A percentile compares a stretch with the other conserved stretches of the same genome.
phyloP scores from a whole-genome alignment of 2,329 filamentous ascomycete species.

The Phoma sp. region DNA sequence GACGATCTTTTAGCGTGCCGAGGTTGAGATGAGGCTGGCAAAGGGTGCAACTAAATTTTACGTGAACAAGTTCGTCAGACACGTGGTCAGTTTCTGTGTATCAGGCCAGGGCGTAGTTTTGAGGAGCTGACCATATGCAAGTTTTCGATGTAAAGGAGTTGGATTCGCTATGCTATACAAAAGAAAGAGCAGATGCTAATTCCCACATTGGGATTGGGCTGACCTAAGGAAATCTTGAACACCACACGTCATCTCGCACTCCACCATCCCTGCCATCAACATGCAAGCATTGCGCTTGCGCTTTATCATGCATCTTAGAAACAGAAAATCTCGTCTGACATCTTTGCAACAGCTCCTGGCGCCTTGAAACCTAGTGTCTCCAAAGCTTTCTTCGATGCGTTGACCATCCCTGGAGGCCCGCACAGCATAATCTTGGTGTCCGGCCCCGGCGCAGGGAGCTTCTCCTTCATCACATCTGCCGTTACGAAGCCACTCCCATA shows the following conservation, averaged over 20 bases:
- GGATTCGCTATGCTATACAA: slow-evolving; percentile 17
- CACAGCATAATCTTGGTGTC: slow-evolving; percentile 66
- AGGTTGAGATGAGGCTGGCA: not conserved
- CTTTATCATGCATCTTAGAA: slow-evolving; percentile 49
- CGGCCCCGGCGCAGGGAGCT: slow-evolving; percentile 55
- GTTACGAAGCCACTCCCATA: slow-evolving; percentile 41
- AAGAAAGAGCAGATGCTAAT: slow-evolving; percentile 2
- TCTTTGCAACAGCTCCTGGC: slow-evolving; percentile 60
- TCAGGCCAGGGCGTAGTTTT: not conserved
- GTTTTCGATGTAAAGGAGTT: not conserved
- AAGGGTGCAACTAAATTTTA: not conserved
- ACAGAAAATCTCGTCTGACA: slow-evolving; percentile 63
- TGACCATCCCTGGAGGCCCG: slow-evolving; percentile 65
- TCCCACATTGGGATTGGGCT: not conserved
- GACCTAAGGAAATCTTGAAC: not conserved
- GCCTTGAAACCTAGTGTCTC: slow-evolving; percentile 59
- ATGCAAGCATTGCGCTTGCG: not conserved
- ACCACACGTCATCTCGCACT: not conserved
- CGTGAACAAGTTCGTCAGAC: not conserved
- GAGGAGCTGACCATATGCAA: no score
- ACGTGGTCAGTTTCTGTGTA: not conserved
- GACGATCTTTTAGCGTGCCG: slow-evolving; percentile 7
- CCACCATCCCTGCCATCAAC: not conserved
- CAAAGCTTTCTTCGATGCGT: slow-evolving; percentile 59
- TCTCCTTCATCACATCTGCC: slow-evolving; percentile 58